Base-by-base conservation (phyloP, 208 protist genomes). In the Phytomonas serpens region DNA sequence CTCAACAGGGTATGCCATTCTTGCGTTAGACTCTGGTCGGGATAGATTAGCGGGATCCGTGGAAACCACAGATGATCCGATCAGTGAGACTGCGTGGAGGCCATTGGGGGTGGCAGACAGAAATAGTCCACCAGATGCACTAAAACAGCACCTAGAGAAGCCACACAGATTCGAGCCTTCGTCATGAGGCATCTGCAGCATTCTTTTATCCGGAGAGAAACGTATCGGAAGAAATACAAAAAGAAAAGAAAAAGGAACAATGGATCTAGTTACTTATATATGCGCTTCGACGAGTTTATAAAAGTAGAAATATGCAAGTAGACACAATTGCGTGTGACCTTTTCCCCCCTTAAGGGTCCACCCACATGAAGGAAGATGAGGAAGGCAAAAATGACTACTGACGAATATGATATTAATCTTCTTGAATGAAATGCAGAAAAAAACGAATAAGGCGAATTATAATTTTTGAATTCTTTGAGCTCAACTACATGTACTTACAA, bases 191-290 rank as follows among this genome's bases (percentile, higher is more conserved):
- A 57, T 57, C 11, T 57, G 47, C 16, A 27, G 47, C 23, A 31
- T 61, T 52, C 62, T 30, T 30, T 71, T 71, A 37, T 40, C 33
- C 62, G n/a, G 16, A 63, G 37, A 71, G 30, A 31, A 36, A 66
- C 51, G 37, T 69, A 69, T n/a, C 64, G 30, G 61, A 62, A 37
- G 14, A 31, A 33, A 69, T 47, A 77, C 64, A 67, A 74, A 75
- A 61, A 11, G 19, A 57, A 9, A 69, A 57, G 32, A 69, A 75
- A 75, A 69, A 40, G 40, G 42, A 76, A 74, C 57, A 31, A 63
- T 29, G 63, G 27, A 42, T 65, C 23, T 30, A 61, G 72, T 37
- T 34, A 36, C 32, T 61, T 29, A 27, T 57, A 57, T 57, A 57
- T 27, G 27, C 27, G 47, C 47, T 9, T 57, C 16, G 7, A 19